A percentile compares a stretch with the other conserved stretches of the same genome.
These are phyloP conservation scores for Fusarium decemcellulare DNA, from an alignment of 2,329 filamentous ascomycete genomes.

Conservation along the genomic window DNA sequence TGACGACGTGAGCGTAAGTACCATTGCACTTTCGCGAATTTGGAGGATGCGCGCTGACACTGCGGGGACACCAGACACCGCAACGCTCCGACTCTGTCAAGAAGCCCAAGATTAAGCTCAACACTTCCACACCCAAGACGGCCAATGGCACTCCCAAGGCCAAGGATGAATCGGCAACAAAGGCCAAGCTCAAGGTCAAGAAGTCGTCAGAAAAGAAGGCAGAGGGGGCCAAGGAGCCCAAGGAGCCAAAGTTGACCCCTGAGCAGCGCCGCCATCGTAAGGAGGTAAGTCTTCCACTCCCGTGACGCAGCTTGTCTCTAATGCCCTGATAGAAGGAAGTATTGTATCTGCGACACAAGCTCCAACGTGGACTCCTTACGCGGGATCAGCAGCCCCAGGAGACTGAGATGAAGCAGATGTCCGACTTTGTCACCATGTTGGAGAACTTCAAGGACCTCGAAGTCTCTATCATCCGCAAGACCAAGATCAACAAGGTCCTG, in stretches of 20 bases:
- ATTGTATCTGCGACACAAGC: slow-evolving; percentile 92
- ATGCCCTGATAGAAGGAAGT: slow-evolving; percentile 75
- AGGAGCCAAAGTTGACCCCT: slow-evolving; percentile 70
- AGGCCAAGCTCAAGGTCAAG: slow-evolving; percentile 69
- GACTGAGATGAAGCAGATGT: slow-evolving; percentile 85
- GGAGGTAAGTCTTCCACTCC: slow-evolving; percentile 61
- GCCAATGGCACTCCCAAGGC: slow-evolving; percentile 58
- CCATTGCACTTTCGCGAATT: background rate
- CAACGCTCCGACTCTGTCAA: slow-evolving; percentile 74
- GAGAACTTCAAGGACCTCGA: slow-evolving; percentile 87
- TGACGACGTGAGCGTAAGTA: slow-evolving; percentile 72
- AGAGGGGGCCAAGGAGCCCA: slow-evolving; percentile 67
- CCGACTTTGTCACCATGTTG: slow-evolving; percentile 83
- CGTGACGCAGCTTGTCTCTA: slow-evolving; percentile 43
- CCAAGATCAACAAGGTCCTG: slow-evolving; percentile 99
- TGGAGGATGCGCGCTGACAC: slow-evolving; percentile 28
- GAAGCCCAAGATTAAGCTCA: slow-evolving; percentile 78
- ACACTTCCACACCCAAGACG: slow-evolving; percentile 57
- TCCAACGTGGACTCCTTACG: slow-evolving; percentile 93
- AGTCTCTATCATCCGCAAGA: slow-evolving; percentile 87
- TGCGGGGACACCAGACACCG: slow-evolving; percentile 61
- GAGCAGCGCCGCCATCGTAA: slow-evolving; percentile 73
- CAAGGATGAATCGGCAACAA: slow-evolving; percentile 67
- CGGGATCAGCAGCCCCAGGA: slow-evolving; percentile 89
- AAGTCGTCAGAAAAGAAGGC: slow-evolving; percentile 72